phyloP scores from a whole-genome alignment of 176 grass and related monocot species.

The Rhynchospora pubera region DNA sequence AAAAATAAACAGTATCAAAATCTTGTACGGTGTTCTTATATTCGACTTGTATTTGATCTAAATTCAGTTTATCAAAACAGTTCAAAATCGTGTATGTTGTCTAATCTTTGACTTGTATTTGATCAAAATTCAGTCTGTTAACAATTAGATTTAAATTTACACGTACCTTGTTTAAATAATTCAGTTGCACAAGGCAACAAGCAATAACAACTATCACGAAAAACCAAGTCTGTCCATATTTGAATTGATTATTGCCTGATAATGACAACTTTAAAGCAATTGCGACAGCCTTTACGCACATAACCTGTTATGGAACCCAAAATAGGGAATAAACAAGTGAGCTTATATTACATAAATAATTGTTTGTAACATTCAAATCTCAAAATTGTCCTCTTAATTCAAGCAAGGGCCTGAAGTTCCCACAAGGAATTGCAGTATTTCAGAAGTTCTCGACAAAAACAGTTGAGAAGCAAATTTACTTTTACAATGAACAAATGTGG shows the following conservation, averaged over 20 bases:
- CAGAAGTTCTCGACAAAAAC: not conserved
- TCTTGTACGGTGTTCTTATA: not conserved
- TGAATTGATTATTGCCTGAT: conserved; percentile 74
- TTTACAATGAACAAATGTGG: not conserved
- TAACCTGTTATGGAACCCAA: conserved; percentile 53
- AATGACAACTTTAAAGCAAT: conserved; percentile 84
- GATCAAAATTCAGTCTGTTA: not conserved
- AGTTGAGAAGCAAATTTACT: not conserved
- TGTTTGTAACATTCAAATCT: not conserved
- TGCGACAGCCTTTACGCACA: conserved; percentile 86
- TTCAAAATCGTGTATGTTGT: too few relatives aligned
- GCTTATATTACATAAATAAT: not conserved
- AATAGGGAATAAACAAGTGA: not conserved
- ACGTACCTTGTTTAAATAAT: conserved; percentile 91
- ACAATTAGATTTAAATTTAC: conserved; percentile 1
- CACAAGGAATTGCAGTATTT: not conserved
- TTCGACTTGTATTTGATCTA: too few relatives aligned
- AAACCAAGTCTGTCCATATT: conserved; percentile 81
- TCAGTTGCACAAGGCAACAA: conserved; percentile 80
- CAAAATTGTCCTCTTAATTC: not conserved
- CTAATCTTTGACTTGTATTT: not conserved
- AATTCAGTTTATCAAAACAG: too few relatives aligned
- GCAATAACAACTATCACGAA: conserved; percentile 57
- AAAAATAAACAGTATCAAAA: not conserved
- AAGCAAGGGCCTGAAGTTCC: not conserved